Evolutionary conservation across 2,329 filamentous ascomycete genomes (phyloP).

Genomic region (Scedosporium dehoogii): DNA sequence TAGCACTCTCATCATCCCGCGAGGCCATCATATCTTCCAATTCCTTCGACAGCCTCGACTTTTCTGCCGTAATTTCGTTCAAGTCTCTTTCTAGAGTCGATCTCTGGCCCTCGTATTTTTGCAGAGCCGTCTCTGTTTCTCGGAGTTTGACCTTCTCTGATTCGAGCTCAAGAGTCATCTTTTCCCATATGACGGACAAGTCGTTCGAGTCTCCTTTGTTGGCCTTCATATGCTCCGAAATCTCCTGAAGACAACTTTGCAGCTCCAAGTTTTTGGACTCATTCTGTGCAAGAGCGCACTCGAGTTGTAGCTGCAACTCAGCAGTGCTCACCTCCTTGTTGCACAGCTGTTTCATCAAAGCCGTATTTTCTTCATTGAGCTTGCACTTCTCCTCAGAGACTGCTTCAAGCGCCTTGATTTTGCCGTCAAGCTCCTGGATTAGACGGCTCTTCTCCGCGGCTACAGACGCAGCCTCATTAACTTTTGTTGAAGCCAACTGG

Average conservation of each 20-base stretch:
- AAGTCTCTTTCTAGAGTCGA: not conserved
- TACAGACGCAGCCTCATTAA: conserved; percentile 5
- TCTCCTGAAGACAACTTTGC: conserved; percentile 10
- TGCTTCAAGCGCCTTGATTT: conserved; percentile 11
- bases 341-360: conserved; percentile 13
- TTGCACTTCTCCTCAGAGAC: conserved; percentile 10
- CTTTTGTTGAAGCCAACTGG: conserved; percentile 1
- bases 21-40: not conserved
- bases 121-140: not conserved
- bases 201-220: not conserved
- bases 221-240: conserved; percentile 14
- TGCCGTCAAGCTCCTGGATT: conserved; percentile 13
- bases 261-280: conserved; percentile 11
- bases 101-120: not conserved
- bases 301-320: not conserved
- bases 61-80: not conserved
- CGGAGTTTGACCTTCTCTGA: not conserved
- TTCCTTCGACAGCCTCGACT: not conserved
- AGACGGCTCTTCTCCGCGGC: conserved; percentile 9
- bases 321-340: conserved; percentile 7
- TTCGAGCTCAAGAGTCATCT: not conserved
- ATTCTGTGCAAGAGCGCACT: conserved; percentile 1
- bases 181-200: not conserved
- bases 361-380: conserved; percentile 11
- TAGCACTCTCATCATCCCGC: not conserved